Base-by-base conservation (phyloP, 2,329 filamentous ascomycete species). In the Capronia americana region DNA sequence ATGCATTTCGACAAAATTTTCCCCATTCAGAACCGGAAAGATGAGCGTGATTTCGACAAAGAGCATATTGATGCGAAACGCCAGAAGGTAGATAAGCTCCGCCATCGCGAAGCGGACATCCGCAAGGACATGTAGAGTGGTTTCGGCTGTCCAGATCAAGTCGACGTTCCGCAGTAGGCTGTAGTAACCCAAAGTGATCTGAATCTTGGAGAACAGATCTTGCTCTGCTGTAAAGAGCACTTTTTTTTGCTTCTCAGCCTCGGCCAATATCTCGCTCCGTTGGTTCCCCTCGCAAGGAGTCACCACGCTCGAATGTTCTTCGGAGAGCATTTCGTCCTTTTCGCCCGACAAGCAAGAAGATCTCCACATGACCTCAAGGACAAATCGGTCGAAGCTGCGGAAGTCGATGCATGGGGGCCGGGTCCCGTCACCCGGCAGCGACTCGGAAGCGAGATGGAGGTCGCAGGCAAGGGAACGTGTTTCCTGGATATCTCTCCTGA, bases 121-220 rank as follows among this genome's bases (percentile, higher is more conserved):
- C 2, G 26, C 20, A 53, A 44, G 38, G 38, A 26, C 48, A 24
- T 12, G 8, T 6, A 4, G 23, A 14, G 48, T 53, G 14, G 48
- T 53, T 53, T 53, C 48, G 48, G 20, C 48, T 24, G 26, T 53
- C 20, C 20, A 53, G 48, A 53, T 26, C 48, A 53, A n/a, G 26
- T 53, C 48, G 11, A 53, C 20, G 48, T 53, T 53, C 26, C 48
- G 20, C 20, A 53, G 48, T 24, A 53, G n/a, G 26, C 48, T 53
- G 48, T 53, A 53, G 23, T 53, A 53, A 8, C 48, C 48, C 26
- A 53, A 23, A 14, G 26, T 53, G 20, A 53, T 12, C 20, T 53
- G 48, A 14, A 53, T 28, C 11, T 53, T 12, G 14, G 48, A 53
- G 26, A 53, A 28, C 10, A 53, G 14, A 17, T 24, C 3, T 53